These are phyloP conservation scores for Aspergillus thermomutatus DNA, from an alignment of 2,329 filamentous ascomycete species.

Conservation along the genomic window DNA sequence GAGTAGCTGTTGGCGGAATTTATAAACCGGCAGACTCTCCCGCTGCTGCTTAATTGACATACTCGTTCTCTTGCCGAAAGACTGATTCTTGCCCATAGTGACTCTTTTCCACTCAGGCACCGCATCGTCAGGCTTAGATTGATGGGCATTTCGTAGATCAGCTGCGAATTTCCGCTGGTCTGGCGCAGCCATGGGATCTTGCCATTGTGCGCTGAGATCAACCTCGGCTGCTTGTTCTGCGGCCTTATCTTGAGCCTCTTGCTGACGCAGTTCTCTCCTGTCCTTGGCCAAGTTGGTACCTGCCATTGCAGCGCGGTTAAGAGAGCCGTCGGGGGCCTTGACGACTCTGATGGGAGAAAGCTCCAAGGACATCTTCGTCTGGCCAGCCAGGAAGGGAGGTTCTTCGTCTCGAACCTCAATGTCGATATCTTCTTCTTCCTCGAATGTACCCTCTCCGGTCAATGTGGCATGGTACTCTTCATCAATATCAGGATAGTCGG, in stretches of 20 bases:
- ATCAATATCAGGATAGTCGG: constrained; percentile 90
- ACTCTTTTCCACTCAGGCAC: constrained; percentile 92
- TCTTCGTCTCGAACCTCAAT: constrained; percentile 97
- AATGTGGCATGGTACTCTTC: constrained; percentile 89
- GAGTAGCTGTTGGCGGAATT: constrained; percentile 82
- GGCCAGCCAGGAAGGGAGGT: constrained; percentile 89
- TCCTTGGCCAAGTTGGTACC: constrained; percentile 87
- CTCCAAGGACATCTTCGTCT: constrained; percentile 94
- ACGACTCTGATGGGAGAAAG: constrained; percentile 93
- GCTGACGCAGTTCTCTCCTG: constrained; percentile 79
- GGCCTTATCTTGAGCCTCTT: constrained; percentile 75
- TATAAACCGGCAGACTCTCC: constrained; percentile 82
- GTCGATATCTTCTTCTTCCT: constrained; percentile 93
- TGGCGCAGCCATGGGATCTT: constrained; percentile 89
- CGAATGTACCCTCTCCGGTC: constrained; percentile 79
- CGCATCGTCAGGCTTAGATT: constrained; percentile 58
- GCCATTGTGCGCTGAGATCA: constrained; percentile 87
- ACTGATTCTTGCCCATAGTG: constrained; percentile 73
- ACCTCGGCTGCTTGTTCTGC: constrained; percentile 73
- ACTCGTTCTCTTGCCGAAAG: constrained; percentile 79
- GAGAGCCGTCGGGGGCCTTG: constrained; percentile 95
- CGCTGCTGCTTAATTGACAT: constrained; percentile 95
- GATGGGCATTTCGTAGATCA: constrained; percentile 69
- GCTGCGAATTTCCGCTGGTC: constrained; percentile 85
- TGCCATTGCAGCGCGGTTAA: constrained; percentile 94